phyloP scores from a whole-genome alignment of 176 grass and related monocot genomes.

The Canna indica region DNA sequence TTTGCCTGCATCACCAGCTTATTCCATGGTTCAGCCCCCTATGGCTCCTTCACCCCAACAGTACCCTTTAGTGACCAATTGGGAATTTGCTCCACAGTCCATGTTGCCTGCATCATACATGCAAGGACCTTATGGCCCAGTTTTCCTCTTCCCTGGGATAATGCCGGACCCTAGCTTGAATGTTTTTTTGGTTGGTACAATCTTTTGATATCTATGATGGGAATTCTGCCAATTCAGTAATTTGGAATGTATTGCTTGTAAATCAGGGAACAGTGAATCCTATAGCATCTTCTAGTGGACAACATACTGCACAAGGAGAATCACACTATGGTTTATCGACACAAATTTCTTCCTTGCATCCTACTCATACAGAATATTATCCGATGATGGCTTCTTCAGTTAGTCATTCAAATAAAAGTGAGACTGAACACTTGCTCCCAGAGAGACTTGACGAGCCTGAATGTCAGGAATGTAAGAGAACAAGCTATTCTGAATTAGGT shows the following conservation, averaged over 20 bases:
- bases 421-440: constrained; percentile 39
- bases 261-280: constrained; percentile 37
- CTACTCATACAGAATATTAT: constrained; percentile 35
- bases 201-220: neutral
- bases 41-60: constrained; percentile 40
- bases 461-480: constrained; percentile 57
- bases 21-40: constrained; percentile 38
- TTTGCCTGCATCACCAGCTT: constrained; percentile 27
- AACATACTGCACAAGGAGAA: constrained; percentile 38
- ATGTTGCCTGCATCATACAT: constrained; percentile 25
- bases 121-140: constrained; percentile 55
- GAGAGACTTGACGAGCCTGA: constrained; percentile 59
- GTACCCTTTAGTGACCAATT: constrained; percentile 48
- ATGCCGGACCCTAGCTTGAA: constrained; percentile 69
- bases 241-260: neutral
- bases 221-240: neutral
- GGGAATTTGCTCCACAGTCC: constrained; percentile 56
- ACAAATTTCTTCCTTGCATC: constrained; percentile 25
- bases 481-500: constrained; percentile 48
- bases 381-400: constrained; percentile 29
- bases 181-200: constrained; percentile 55
- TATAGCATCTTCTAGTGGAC: neutral
- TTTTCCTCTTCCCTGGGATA: constrained; percentile 55
- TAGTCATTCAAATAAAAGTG: constrained; percentile 32
- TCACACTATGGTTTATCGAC: constrained; percentile 33